Percentiles rank a stretch among this genome's conserved stretches.
Conservation (phyloP, 805 yeast genomes). For the Pachysolen tannophilus region DNA sequence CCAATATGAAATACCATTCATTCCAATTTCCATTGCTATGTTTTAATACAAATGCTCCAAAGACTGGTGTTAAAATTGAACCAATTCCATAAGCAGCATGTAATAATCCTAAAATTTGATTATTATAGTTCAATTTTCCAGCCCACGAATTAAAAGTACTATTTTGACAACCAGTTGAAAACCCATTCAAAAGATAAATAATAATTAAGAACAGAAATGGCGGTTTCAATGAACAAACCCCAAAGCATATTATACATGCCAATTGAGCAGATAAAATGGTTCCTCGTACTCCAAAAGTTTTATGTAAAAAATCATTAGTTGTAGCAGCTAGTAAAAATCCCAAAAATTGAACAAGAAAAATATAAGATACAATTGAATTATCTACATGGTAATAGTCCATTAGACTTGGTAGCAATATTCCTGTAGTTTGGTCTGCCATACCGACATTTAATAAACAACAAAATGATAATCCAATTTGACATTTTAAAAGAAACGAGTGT, state of each 20-base stretch:
- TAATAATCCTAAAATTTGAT: constrained; percentile 41
- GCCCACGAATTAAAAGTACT: constrained; percentile 44
- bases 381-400: constrained; percentile 38
- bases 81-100: constrained; percentile 50
- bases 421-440: constrained; percentile 51
- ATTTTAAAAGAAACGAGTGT: constrained; percentile 26
- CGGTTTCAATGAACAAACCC: constrained; percentile 29
- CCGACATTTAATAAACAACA: constrained; percentile 41
- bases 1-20: constrained; percentile 26
- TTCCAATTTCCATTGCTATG: constrained; percentile 26
- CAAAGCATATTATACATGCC: constrained; percentile 23
- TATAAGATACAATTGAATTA: constrained; percentile 38
- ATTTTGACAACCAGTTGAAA: constrained; percentile 51
- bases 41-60: constrained; percentile 34
- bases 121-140: constrained; percentile 36
- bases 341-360: constrained; percentile 44
- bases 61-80: constrained; percentile 41
- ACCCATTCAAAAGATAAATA: constrained; percentile 36
- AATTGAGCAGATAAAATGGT: constrained; percentile 29
- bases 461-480: constrained; percentile 35
- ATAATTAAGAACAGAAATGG: constrained; percentile 32
- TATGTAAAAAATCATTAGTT: constrained; percentile 34
- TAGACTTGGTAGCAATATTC: constrained; percentile 48
- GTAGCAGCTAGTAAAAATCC: constrained; percentile 53
- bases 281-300: constrained; percentile 39